Evolutionary conservation across 2,329 filamentous ascomycete genomes (phyloP).

Genomic region (Diaporthe aspalathi): DNA sequence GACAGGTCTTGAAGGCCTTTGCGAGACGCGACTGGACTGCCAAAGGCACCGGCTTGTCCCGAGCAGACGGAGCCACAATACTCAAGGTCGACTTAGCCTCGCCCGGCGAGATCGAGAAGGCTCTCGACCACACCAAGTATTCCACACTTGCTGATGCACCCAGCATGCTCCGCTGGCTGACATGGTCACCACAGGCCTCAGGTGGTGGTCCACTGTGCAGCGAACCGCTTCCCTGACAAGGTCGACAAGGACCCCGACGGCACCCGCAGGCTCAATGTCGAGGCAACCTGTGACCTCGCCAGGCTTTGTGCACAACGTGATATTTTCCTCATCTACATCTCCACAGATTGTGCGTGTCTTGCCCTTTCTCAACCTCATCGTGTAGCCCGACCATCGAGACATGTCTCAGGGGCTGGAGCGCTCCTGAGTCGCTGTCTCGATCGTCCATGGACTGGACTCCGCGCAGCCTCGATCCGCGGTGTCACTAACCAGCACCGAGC

Average conservation of each 20-base stretch:
- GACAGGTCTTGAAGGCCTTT: slow-evolving; percentile 81
- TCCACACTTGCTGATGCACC: not conserved
- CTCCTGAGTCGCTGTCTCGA: slow-evolving; percentile 11
- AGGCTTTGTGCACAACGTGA: slow-evolving; percentile 70
- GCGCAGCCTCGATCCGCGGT: not conserved
- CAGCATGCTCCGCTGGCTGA: not conserved
- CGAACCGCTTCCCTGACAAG: slow-evolving; percentile 88
- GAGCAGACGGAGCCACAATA: slow-evolving; percentile 77
- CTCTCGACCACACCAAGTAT: slow-evolving; percentile 67
- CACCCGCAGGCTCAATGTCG: slow-evolving; percentile 79
- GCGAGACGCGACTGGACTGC: slow-evolving; percentile 74
- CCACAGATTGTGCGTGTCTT: slow-evolving; percentile 70
- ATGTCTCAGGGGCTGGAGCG: slow-evolving; percentile 21
- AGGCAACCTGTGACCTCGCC: slow-evolving; percentile 75
- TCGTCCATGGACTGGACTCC: not conserved
- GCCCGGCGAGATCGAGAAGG: slow-evolving; percentile 58
- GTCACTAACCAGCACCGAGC: not conserved
- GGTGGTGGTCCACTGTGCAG: slow-evolving; percentile 87
- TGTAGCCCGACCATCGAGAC: not conserved
- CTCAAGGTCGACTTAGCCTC: slow-evolving; percentile 68
- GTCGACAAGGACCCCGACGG: slow-evolving; percentile 83
- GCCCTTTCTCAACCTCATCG: not conserved
- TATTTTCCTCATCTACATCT: slow-evolving; percentile 80
- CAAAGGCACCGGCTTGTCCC: slow-evolving; percentile 78
- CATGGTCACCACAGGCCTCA: slow-evolving; percentile 66